Base-by-base conservation (phyloP, 805 yeast species). In the Saccharomycopsis amapae region DNA sequence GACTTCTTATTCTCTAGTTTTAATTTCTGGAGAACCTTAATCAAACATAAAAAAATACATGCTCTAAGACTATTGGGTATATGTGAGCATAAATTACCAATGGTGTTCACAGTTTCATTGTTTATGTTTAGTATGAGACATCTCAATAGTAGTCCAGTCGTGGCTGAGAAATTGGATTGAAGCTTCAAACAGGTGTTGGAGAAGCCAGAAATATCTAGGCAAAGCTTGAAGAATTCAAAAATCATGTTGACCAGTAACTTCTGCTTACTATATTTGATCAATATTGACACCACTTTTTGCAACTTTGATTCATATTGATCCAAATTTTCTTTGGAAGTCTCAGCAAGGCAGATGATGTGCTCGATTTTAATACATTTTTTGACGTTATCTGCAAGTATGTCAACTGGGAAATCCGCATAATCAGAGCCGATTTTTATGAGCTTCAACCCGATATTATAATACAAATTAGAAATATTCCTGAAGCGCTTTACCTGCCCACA, bases 381-480 rank as follows among this genome's bases (percentile, higher is more conserved):
- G 15, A 38, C 9, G 15, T 22, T 22, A 4, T 38, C 15, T 5
- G 17, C 18, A 7, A 40, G 13, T 6, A 6, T 5, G 5, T 17
- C 20, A 13, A 23, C 44, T 10, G 28, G 17, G 6, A 35, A 35
- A 5, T 22, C 9, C 10, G 28, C 5, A 22, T 37, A 15, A 4
- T 37, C 31, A 37, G 6, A 13, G 10, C 9, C 22, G 56, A 13
- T 4, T 12, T 44, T 44, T n/a, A 37, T 17, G 13, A 18, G 50
- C 58, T 6, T 57, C 60, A 48, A 37, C 0, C 72, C 75, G 40
- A 63, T 54, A 47, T 72, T 69, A 53, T 64, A 75, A 5, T 67
- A 57, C 10, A 76, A 40, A 50, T 71, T 73, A 2, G 78, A 68
- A 3, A 76, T 50, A 53, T 74, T 75, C 40, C 67, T 61, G 5